Conservation (phyloP, 2,329 filamentous ascomycete genomes). For the Ploettnerulaceae sp. region DNA sequence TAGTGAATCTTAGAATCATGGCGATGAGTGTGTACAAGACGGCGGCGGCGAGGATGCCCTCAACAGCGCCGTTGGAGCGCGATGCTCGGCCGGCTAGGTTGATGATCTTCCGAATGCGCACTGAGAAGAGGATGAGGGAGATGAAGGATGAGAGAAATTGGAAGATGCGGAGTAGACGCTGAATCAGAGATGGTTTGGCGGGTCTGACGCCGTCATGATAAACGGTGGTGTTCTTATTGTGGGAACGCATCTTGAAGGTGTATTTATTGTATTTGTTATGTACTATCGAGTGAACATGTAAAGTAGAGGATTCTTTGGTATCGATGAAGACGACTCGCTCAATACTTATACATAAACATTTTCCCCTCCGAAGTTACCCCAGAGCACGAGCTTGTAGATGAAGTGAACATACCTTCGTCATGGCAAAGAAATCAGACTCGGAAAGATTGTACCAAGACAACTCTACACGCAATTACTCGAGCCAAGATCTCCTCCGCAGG, state of each 20-base stretch:
- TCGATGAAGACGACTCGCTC: too few species aligned
- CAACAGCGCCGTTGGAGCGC: slow-evolving; percentile 38
- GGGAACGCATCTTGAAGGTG: slow-evolving; percentile 1
- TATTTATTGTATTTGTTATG: too few species aligned
- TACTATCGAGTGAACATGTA: too few species aligned
- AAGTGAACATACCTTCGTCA: too few species aligned
- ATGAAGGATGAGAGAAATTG: slow-evolving; percentile 41
- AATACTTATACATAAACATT: too few species aligned
- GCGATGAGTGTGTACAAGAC: slow-evolving; percentile 40
- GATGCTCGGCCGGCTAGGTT: slow-evolving; percentile 35
- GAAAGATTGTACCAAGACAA: too few species aligned
- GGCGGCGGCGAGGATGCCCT: slow-evolving; percentile 42
- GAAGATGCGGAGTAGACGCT: slow-evolving; percentile 22
- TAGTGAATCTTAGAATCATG: slow-evolving; percentile 34
- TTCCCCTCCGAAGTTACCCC: too few species aligned
- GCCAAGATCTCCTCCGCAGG: too few species aligned
- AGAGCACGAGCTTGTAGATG: too few species aligned
- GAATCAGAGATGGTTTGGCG: slow-evolving; percentile 7
- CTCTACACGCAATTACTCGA: too few species aligned
- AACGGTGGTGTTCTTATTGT: background rate
- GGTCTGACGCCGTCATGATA: background rate
- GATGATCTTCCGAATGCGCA: slow-evolving; percentile 38
- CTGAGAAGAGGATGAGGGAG: slow-evolving; percentile 42
- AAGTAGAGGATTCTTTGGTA: too few species aligned
- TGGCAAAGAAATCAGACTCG: too few species aligned